phyloP scores from a whole-genome alignment of 495 filamentous ascomycete genomes.

The Talaromyces liani region DNA sequence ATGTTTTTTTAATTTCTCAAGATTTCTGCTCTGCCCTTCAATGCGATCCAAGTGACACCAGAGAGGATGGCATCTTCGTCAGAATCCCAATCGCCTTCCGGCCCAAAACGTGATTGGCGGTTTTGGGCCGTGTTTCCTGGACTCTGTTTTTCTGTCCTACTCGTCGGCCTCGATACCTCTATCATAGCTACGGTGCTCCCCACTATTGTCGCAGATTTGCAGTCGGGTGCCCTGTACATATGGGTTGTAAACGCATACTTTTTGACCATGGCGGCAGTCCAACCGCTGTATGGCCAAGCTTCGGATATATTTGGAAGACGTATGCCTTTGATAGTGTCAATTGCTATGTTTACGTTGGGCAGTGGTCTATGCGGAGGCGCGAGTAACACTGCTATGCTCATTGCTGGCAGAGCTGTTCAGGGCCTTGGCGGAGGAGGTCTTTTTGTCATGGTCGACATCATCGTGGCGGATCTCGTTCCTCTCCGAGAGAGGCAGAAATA shows the following conservation, averaged over 20 bases:
- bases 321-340: conserved; percentile 39
- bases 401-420: conserved; percentile 62
- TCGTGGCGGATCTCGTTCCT: conserved; percentile 57
- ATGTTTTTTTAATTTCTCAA: not conserved
- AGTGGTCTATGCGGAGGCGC: conserved; percentile 54
- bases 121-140: not conserved
- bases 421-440: conserved; percentile 67
- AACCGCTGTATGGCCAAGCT: conserved; percentile 53
- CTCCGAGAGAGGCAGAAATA: conserved; percentile 20
- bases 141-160: not conserved
- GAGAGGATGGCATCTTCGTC: not conserved
- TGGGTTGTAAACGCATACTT: conserved; percentile 49
- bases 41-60: not conserved
- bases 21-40: not conserved
- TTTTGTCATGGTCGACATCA: conserved; percentile 64
- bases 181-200: not conserved
- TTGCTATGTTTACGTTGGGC: conserved; percentile 49
- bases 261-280: conserved; percentile 15
- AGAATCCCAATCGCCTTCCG: not conserved
- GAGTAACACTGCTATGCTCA: conserved; percentile 57
- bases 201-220: not conserved
- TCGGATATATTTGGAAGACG: conserved; percentile 37
- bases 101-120: not conserved
- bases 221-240: not conserved
- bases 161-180: not conserved